Conservation (phyloP, 1,284 basidiomycete genomes). For the Malassezia furfur region DNA sequence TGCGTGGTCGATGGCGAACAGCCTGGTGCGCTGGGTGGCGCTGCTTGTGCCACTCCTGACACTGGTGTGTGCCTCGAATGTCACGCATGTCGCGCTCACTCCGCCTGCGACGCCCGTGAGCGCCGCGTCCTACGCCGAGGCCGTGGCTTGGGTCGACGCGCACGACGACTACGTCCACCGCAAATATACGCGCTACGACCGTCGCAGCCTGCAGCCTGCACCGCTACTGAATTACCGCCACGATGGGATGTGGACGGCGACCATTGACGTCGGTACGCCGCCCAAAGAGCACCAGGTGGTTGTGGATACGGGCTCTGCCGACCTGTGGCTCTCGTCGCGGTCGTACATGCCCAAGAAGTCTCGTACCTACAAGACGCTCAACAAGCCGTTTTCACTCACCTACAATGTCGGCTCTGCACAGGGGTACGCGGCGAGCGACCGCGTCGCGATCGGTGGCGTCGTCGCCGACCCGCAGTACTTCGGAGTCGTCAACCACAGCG, state of each 20-base stretch:
- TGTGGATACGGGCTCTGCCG: conserved; percentile 66
- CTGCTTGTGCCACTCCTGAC: too few relatives aligned
- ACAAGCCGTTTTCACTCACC: conserved; percentile 58
- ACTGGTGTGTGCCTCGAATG: too few relatives aligned
- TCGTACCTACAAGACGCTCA: conserved; percentile 25
- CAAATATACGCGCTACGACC: background rate
- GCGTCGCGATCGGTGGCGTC: conserved; percentile 45
- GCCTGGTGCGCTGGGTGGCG: too few relatives aligned
- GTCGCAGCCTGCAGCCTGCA: background rate
- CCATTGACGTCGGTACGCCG: conserved; percentile 49
- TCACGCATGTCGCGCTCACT: too few relatives aligned
- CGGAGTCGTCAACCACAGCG: conserved; percentile 42
- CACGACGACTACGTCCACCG: background rate
- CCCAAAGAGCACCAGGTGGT: conserved; percentile 51
- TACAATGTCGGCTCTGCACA: conserved; percentile 71
- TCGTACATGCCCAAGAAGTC: conserved; percentile 27
- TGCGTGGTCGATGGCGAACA: too few relatives aligned
- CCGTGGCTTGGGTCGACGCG: background rate
- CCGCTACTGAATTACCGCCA: background rate
- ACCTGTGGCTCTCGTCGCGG: conserved; percentile 61
- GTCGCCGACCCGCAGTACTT: conserved; percentile 45
- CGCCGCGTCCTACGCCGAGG: background rate
- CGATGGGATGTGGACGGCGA: conserved; percentile 1
- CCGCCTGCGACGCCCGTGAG: too few relatives aligned
- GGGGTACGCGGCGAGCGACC: conserved; percentile 62